Conservation (phyloP, 75 land plant species). For the Picea glauca region DNA sequence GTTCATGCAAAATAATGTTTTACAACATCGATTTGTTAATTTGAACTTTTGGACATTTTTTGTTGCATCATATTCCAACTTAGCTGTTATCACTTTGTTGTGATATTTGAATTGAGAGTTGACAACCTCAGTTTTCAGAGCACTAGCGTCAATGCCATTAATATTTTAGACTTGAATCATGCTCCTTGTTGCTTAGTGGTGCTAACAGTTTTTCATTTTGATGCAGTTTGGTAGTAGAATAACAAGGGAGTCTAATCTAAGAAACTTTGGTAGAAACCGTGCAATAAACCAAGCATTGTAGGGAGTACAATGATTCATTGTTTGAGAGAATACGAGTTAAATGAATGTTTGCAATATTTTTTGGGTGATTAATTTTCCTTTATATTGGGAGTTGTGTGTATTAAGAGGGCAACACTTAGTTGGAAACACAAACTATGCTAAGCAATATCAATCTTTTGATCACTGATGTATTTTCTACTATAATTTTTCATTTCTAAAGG, state of each 20-base stretch:
- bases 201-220: neutral
- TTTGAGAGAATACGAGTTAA: neutral
- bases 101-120: neutral
- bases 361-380: neutral
- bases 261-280: slow-evolving; percentile 93
- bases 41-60: neutral
- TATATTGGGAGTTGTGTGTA: neutral
- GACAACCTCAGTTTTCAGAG: too few relatives aligned
- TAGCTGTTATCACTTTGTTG: slow-evolving; percentile 1
- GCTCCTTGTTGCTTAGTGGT: neutral
- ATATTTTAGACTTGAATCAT: neutral
- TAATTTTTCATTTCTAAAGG: neutral
- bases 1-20: neutral
- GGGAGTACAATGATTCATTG: slow-evolving; percentile 54
- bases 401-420: neutral
- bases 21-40: neutral
- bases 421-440: neutral
- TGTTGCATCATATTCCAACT: neutral
- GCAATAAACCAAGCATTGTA: slow-evolving; percentile 91
- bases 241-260: slow-evolving; percentile 82
- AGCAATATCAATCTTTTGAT: neutral
- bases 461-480: neutral
- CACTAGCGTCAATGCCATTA: too few relatives aligned
- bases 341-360: neutral
- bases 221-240: slow-evolving; percentile 95